A percentile compares a stretch with the other conserved stretches of the same genome.
These are phyloP conservation scores for Rhizoclosmatium sp. DNA, from an alignment of 192 early-diverging fungal species.

Conservation along the genomic window DNA sequence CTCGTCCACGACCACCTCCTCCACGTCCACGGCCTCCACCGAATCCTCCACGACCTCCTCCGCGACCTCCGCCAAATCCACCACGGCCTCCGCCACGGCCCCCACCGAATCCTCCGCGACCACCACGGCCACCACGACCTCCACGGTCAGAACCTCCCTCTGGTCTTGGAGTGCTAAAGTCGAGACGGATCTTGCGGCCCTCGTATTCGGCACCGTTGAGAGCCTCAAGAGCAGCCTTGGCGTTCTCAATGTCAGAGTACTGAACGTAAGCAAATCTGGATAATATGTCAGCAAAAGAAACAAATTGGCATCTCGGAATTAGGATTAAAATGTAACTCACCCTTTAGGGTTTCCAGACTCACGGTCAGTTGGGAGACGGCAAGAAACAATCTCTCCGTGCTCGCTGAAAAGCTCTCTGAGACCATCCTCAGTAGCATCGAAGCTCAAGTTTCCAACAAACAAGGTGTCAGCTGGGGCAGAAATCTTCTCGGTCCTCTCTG, in stretches of 20 bases:
- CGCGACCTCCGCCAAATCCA: conserved; percentile 55
- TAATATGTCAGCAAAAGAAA: background rate
- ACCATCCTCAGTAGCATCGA: conserved; percentile 70
- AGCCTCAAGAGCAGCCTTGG: conserved; percentile 69
- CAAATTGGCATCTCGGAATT: background rate
- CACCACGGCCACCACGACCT: conserved; percentile 47
- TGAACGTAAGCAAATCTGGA: conserved; percentile 58
- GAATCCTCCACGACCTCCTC: conserved; percentile 54
- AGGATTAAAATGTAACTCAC: conserved; percentile 17
- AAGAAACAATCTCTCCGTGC: conserved; percentile 66
- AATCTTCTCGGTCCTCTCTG: conserved; percentile 50
- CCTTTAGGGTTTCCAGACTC: conserved; percentile 80
- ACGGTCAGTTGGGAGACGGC: conserved; percentile 79
- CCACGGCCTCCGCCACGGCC: conserved; percentile 62
- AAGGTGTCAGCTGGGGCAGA: conserved; percentile 73
- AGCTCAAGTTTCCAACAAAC: conserved; percentile 83
- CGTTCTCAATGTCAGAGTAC: conserved; percentile 54
- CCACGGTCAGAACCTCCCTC: conserved; percentile 45
- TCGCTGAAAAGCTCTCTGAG: conserved; percentile 60
- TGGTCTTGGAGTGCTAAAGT: conserved; percentile 71
- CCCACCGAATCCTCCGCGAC: conserved; percentile 53
- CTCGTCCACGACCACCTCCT: conserved; percentile 58
- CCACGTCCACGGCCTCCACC: conserved; percentile 58
- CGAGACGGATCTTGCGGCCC: conserved; percentile 85
- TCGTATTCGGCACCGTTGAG: conserved; percentile 80